Base-by-base conservation (phyloP, 2,329 filamentous ascomycete genomes). In the Karstenula rhodostoma region DNA sequence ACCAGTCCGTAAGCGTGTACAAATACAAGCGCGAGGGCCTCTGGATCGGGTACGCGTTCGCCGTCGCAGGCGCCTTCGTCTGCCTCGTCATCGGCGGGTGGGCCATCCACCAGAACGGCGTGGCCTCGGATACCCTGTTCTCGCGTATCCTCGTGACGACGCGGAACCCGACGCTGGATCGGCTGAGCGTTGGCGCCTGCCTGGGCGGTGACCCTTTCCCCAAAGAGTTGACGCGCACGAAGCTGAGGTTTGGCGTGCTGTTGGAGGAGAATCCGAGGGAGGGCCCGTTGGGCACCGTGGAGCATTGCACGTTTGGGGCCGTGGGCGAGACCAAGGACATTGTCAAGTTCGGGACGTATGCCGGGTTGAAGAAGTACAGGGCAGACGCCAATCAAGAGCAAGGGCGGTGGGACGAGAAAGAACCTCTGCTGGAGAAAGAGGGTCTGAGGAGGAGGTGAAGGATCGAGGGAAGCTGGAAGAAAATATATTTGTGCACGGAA, bases 121-220 rank as follows among this genome's bases (percentile, higher is more conserved):
- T 79, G 0, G 71, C 74, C 0, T 74, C 70, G 4, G 76, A 79
- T 47, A 77, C 75, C 1, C 59, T 73, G 32, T 79, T 79, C 61
- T 70, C 66, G 0, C 72, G 77, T 32, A 78, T 78, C 55, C 67
- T 78, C 65, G 76, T 73, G 10, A 79, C 77, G 0, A 77, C 76
- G 33, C 43, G 77, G 12, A 79, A 78, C 50, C 73, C 76, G 3
- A 79, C 75, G n/a, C 65, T 79, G 0, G 76, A 78, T 57, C 65
- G 72, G 17, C 53, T 79, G 27, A 73, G 69, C 77, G 70, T 82
- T 46, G 72, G 77, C 5, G 72, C 77, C 3, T 80, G 78, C 64
- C 64, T 80, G 1, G 78, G 78, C 2, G 76, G 77, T 7, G 77
- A 80, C 56, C 78, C 78, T 0, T 79, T 80, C 40, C 77, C 78